phyloP scores from a whole-genome alignment of 2,329 filamentous ascomycete species.

The Fusarium annulatum region DNA sequence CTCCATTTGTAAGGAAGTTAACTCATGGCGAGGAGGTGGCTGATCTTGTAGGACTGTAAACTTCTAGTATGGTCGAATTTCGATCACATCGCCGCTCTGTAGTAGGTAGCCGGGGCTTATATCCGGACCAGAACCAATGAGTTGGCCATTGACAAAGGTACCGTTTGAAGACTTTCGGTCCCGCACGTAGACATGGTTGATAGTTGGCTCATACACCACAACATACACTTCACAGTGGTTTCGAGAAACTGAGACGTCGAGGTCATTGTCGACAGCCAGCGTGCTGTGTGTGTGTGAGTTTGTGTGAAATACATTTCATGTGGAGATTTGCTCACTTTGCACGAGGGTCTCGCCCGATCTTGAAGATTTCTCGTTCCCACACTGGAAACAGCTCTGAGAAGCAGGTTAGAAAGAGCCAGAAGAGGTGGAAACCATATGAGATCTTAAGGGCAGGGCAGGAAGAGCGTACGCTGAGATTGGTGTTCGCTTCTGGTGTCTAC shows the following conservation, averaged over 20 bases:
- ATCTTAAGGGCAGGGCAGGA: conserved; percentile 3
- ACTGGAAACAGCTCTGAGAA: conserved; percentile 45
- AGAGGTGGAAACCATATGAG: conserved; percentile 9
- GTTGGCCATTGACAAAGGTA: conserved; percentile 61
- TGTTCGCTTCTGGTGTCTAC: conserved; percentile 40
- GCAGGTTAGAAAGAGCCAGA: conserved; percentile 22
- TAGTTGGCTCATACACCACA: conserved; percentile 59
- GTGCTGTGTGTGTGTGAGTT: conserved; percentile 45
- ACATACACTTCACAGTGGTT: conserved; percentile 67
- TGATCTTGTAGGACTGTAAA: conserved; percentile 49
- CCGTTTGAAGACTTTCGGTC: conserved; percentile 66
- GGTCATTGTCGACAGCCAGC: conserved; percentile 52
- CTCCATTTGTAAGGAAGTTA: conserved; percentile 47
- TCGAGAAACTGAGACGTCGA: conserved; percentile 59
- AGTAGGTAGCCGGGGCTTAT: conserved; percentile 60
- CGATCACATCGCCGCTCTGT: conserved; percentile 61
- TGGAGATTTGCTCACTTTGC: conserved; percentile 46
- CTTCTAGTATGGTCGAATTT: conserved; percentile 53
- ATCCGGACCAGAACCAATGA: conserved; percentile 55
- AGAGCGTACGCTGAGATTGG: conserved; percentile 43
- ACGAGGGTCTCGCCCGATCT: conserved; percentile 50
- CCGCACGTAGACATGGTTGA: conserved; percentile 63
- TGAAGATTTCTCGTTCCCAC: conserved; percentile 48
- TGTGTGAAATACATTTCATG: neutral
- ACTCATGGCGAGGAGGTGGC: conserved; percentile 36